phyloP scores from a whole-genome alignment of 73 alveolate genomes.

The Breviolum minutum region DNA sequence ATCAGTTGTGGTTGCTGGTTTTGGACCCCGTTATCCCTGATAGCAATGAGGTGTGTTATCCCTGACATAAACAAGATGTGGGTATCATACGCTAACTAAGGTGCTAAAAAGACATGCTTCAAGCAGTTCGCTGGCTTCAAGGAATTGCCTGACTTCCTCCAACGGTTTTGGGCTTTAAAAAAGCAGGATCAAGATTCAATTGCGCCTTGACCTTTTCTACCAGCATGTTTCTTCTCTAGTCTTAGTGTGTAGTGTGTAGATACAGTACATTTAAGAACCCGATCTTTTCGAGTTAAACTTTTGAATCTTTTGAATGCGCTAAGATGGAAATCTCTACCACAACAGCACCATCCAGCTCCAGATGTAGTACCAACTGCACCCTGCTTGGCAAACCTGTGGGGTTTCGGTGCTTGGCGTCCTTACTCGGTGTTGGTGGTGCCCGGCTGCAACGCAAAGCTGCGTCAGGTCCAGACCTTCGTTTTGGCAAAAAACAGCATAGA shows the following conservation, averaged over 20 bases:
- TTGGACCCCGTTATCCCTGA: no score
- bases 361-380: neutral
- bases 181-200: slow-evolving; percentile 20
- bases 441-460: neutral
- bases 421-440: slow-evolving; percentile 19
- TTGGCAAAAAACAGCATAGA: neutral
- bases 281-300: neutral
- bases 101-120: slow-evolving; percentile 15
- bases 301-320: neutral
- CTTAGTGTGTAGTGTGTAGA: neutral
- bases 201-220: slow-evolving; percentile 4
- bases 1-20: neutral
- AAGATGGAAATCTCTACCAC: slow-evolving; percentile 29
- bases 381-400: slow-evolving; percentile 11
- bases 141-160: neutral
- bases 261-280: neutral
- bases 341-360: neutral
- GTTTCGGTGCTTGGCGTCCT: slow-evolving; percentile 6
- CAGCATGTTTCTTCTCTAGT: neutral
- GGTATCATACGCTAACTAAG: no score
- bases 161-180: neutral
- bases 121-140: slow-evolving; percentile 9
- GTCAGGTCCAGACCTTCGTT: neutral
- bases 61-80: no score
- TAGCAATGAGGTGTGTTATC: no score